Percentiles rank a stretch among this genome's conserved stretches.
Evolutionary conservation across 495 filamentous ascomycete genomes (phyloP).

Genomic region (Chaetomium fimeti): DNA sequence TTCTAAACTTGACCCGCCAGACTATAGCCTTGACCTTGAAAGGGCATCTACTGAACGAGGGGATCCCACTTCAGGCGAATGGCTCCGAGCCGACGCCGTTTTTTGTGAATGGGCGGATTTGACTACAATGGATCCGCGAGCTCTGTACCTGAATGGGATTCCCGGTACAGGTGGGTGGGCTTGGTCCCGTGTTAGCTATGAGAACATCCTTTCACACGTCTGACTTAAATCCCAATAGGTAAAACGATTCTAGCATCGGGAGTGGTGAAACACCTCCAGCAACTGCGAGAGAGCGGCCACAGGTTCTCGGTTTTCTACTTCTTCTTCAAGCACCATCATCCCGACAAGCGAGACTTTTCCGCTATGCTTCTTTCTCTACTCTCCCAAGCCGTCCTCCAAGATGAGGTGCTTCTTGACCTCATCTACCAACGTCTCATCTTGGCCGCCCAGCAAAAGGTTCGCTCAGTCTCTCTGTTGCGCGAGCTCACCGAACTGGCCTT

Average conservation of each 20-base stretch:
- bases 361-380: background rate
- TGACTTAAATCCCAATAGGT: background rate
- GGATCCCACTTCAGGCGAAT: background rate
- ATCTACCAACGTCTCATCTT: background rate
- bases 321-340: conserved; percentile 10
- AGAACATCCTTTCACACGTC: background rate
- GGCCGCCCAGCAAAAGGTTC: background rate
- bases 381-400: background rate
- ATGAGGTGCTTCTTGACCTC: background rate
- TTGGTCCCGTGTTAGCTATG: background rate
- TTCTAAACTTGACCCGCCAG: background rate
- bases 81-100: background rate
- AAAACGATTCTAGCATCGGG: background rate
- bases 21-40: background rate
- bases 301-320: background rate
- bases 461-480: background rate
- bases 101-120: background rate
- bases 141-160: background rate
- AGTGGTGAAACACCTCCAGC: background rate
- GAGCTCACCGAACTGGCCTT: background rate
- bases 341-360: background rate
- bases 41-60: background rate
- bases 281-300: background rate
- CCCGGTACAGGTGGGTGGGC: background rate
- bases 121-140: background rate